phyloP scores from a whole-genome alignment of 257 asterid species.

The Penstemon davidsonii region DNA sequence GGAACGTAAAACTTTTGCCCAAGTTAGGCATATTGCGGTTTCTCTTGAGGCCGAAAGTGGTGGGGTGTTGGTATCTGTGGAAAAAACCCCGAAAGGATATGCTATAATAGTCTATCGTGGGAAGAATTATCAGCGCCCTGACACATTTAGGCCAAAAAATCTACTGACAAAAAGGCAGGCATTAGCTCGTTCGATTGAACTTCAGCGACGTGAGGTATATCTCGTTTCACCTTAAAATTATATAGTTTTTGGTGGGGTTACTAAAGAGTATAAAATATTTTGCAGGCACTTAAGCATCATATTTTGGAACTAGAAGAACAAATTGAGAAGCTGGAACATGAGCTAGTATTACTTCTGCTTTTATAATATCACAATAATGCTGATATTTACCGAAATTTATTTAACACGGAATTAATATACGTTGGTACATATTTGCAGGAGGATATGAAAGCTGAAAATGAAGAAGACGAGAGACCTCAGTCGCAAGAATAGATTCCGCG shows the following conservation, averaged over 20 bases:
- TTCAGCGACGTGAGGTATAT: slow-evolving; percentile 87
- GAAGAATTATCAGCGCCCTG: slow-evolving; percentile 78
- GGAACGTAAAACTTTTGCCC: slow-evolving; percentile 59
- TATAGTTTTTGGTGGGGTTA: neutral
- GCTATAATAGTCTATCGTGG: slow-evolving; percentile 82
- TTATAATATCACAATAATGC: neutral
- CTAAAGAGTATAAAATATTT: slow-evolving; percentile 13
- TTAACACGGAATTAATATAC: no score
- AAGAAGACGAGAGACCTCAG: no score
- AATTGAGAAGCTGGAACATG: slow-evolving; percentile 58
- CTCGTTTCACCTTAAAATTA: neutral
- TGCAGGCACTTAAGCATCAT: slow-evolving; percentile 84
- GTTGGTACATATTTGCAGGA: no score
- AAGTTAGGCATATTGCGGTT: slow-evolving; percentile 77
- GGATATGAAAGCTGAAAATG: no score
- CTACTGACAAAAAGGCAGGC: slow-evolving; percentile 90
- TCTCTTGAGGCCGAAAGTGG: slow-evolving; percentile 94
- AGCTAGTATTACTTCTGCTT: slow-evolving; percentile 49
- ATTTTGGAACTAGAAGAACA: slow-evolving; percentile 61
- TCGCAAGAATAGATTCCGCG: no score
- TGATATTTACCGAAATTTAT: neutral
- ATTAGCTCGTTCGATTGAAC: slow-evolving; percentile 84
- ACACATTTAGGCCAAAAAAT: slow-evolving; percentile 59
- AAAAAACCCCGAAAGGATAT: slow-evolving; percentile 66
- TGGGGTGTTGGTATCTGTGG: slow-evolving; percentile 82